A percentile compares a stretch with the other conserved stretches of the same genome.
Conservation (phyloP, 345 rosid genomes). For the Corchorus capsularis region DNA sequence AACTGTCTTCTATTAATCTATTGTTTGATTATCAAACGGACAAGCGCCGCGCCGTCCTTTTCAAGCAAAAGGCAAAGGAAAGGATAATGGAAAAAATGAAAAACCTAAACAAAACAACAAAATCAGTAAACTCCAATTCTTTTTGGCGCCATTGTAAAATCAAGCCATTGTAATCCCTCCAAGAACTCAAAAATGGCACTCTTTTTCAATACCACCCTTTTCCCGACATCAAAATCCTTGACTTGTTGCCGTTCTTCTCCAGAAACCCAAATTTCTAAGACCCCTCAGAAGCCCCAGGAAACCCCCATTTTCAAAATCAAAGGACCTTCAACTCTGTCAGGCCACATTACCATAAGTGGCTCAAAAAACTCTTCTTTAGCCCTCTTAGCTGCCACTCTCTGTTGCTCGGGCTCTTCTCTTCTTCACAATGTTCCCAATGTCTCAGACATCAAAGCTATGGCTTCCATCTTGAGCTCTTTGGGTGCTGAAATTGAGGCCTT, state of each 20-base stretch:
- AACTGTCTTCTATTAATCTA: too few relatives aligned
- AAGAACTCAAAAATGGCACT: background rate
- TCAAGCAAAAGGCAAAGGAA: too few relatives aligned
- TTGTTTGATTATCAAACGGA: too few relatives aligned
- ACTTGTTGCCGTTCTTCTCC: background rate
- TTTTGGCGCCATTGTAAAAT: too few relatives aligned
- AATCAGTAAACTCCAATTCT: too few relatives aligned
- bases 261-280: background rate
- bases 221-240: background rate
- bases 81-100: too few relatives aligned
- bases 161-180: too few relatives aligned
- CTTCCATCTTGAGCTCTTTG: conserved; percentile 27
- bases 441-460: conserved; percentile 23
- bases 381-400: conserved; percentile 36
- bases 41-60: too few relatives aligned
- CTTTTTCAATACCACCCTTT: background rate
- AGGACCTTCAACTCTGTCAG: conserved; percentile 36
- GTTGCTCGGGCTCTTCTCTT: conserved; percentile 30
- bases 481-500: conserved; percentile 30
- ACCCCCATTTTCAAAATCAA: conserved; percentile 26
- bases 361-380: conserved; percentile 38
- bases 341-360: conserved; percentile 38
- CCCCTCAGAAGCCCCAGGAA: background rate
- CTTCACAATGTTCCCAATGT: conserved; percentile 27
- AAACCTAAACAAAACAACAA: too few relatives aligned